phyloP scores from a whole-genome alignment of 2,329 filamentous ascomycete species.

The Fusarium neocosmosporiellum region DNA sequence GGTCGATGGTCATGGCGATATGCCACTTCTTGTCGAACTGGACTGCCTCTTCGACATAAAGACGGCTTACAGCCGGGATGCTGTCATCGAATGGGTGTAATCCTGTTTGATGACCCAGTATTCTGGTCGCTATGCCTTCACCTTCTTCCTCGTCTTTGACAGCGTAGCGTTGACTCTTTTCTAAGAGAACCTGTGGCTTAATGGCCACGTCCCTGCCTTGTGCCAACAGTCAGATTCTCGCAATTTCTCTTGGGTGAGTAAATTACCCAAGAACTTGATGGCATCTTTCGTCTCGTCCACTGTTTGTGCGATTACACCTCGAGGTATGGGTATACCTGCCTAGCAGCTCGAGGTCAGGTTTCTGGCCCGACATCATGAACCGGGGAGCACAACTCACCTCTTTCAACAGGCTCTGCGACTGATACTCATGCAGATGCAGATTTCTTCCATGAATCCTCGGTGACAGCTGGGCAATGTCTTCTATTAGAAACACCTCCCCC shows the following conservation, averaged over 20 bases:
- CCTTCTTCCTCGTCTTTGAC: background rate
- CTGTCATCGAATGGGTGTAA: slow-evolving; percentile 5
- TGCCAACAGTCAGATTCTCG: background rate
- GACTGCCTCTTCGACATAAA: slow-evolving; percentile 52
- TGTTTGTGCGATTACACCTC: slow-evolving; percentile 34
- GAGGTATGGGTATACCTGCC: slow-evolving; percentile 42
- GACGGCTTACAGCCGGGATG: slow-evolving; percentile 37
- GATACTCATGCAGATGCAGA: slow-evolving; percentile 23
- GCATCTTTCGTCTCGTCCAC: slow-evolving; percentile 35
- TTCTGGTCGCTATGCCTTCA: background rate
- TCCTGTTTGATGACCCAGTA: slow-evolving; percentile 23
- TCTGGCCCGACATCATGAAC: fast-evolving
- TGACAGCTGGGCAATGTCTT: background rate
- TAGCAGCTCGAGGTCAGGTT: slow-evolving; percentile 8
- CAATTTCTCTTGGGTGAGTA: fast-evolving
- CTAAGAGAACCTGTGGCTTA: slow-evolving; percentile 38
- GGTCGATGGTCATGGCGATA: slow-evolving; percentile 56
- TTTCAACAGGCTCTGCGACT: slow-evolving; percentile 13
- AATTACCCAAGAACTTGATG: slow-evolving; percentile 40
- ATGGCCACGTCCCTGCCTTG: slow-evolving; percentile 40
- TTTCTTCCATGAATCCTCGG: background rate
- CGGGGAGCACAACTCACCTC: background rate
- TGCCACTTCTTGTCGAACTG: slow-evolving; percentile 51
- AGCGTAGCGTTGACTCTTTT: background rate
- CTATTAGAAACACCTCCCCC: background rate